Evolutionary conservation across 1,139 yeast genomes (phyloP).

Genomic region (Suhomyces chickasaworum): DNA sequence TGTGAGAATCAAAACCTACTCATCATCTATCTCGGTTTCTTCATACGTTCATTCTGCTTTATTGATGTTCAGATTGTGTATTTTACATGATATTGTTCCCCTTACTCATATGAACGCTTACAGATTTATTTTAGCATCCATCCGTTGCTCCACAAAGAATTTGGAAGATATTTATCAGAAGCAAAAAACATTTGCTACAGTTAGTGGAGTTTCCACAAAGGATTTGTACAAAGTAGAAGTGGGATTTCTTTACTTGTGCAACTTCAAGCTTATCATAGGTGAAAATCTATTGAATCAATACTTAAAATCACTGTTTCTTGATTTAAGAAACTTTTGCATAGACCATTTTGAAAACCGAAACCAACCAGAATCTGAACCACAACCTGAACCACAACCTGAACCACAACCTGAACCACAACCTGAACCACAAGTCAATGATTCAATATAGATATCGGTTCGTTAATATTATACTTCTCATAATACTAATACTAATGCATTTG

Average conservation of each 20-base stretch:
- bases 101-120: constrained; percentile 40
- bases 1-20: constrained; percentile 43
- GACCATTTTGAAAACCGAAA: constrained; percentile 12
- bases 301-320: constrained; percentile 31
- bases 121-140: constrained; percentile 42
- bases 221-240: constrained; percentile 46
- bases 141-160: constrained; percentile 48
- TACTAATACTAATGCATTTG: not conserved
- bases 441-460: not conserved
- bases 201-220: constrained; percentile 44
- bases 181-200: constrained; percentile 46
- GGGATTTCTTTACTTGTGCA: constrained; percentile 43
- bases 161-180: constrained; percentile 49
- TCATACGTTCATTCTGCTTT: constrained; percentile 46
- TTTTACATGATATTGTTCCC: constrained; percentile 36
- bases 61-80: constrained; percentile 39
- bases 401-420: too few relatives aligned
- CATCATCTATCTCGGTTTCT: constrained; percentile 43
- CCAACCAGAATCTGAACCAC: too few relatives aligned
- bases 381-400: too few relatives aligned
- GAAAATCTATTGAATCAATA: constrained; percentile 37
- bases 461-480: not conserved
- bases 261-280: constrained; percentile 43
- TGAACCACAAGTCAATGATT: not conserved
- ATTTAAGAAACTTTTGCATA: constrained; percentile 28